Conservation (phyloP, 2,329 filamentous ascomycete species). For the Endothia cerciana region DNA sequence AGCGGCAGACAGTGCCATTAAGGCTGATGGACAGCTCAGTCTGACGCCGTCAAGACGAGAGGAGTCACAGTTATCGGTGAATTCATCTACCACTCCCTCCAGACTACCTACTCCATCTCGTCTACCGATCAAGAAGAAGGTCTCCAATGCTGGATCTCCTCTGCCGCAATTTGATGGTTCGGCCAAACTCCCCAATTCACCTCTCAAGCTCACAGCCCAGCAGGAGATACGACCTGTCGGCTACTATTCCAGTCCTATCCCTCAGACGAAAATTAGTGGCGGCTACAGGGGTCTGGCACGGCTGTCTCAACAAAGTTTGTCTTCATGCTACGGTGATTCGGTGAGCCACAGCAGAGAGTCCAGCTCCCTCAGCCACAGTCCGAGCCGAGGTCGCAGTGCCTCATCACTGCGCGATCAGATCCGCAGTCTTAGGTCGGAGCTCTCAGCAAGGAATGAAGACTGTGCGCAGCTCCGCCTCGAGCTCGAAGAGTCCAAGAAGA, state of each 20-base stretch:
- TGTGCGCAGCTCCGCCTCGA: slow-evolving; percentile 21
- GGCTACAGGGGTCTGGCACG: not conserved
- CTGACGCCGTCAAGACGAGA: not conserved
- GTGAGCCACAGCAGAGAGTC: slow-evolving; percentile 3
- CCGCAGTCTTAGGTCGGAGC: slow-evolving; percentile 23
- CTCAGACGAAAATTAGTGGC: not conserved
- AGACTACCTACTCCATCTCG: slow-evolving; percentile 18
- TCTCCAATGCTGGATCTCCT: not conserved
- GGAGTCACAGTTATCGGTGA: not conserved
- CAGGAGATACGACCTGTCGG: slow-evolving; percentile 13
- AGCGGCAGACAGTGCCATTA: not conserved
- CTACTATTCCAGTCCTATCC: slow-evolving; percentile 17
- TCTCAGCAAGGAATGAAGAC: slow-evolving; percentile 25
- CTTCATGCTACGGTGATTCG: not conserved
- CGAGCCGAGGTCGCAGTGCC: slow-evolving; percentile 17
- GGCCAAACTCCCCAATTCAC: not conserved
- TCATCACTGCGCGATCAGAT: slow-evolving; percentile 28
- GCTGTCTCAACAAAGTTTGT: slow-evolving; percentile 15
- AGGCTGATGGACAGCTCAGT: not conserved
- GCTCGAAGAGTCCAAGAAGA: slow-evolving; percentile 23
- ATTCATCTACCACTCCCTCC: not conserved
- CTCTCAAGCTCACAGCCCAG: slow-evolving; percentile 10
- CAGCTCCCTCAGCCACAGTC: not conserved
- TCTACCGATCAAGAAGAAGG: slow-evolving; percentile 14
- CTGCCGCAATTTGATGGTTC: slow-evolving; percentile 22